phyloP scores from a whole-genome alignment of 768 basidiomycete genomes.

The Trametes maxima region DNA sequence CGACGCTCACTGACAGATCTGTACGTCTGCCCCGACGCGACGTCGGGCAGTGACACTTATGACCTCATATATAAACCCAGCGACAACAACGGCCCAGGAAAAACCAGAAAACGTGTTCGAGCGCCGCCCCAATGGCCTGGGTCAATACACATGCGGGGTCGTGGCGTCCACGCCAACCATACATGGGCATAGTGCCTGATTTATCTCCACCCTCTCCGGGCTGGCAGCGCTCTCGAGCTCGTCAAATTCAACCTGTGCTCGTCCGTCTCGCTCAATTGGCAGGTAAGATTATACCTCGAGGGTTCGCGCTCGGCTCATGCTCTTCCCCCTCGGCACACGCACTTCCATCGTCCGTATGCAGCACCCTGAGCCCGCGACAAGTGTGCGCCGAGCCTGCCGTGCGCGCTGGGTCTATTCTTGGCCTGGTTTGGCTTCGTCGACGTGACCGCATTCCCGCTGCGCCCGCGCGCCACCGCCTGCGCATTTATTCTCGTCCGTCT shows the following conservation, averaged over 20 bases:
- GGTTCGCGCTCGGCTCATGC: neutral
- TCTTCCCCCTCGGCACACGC: neutral
- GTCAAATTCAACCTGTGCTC: neutral
- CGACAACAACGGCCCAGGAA: neutral
- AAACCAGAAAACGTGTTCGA: neutral
- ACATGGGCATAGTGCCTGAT: neutral
- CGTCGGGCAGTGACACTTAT: conserved; percentile 2
- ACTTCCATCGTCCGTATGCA: neutral
- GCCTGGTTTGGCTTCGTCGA: neutral
- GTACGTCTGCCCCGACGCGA: neutral
- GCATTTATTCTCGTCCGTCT: conserved; percentile 8
- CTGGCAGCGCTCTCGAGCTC: too few species aligned
- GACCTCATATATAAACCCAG: conserved; percentile 6
- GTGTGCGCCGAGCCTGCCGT: neutral
- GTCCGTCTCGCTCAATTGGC: neutral
- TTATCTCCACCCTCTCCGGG: neutral
- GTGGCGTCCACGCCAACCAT: neutral
- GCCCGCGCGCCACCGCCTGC: neutral
- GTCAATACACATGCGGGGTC: too few species aligned
- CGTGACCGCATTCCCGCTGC: neutral
- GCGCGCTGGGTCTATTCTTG: conserved; percentile 8
- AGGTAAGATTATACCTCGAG: neutral
- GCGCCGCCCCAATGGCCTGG: too few species aligned
- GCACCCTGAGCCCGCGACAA: neutral
- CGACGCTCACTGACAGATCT: too few species aligned